phyloP scores from a whole-genome alignment of 2,329 filamentous ascomycete species.

The Fusarium humuli region DNA sequence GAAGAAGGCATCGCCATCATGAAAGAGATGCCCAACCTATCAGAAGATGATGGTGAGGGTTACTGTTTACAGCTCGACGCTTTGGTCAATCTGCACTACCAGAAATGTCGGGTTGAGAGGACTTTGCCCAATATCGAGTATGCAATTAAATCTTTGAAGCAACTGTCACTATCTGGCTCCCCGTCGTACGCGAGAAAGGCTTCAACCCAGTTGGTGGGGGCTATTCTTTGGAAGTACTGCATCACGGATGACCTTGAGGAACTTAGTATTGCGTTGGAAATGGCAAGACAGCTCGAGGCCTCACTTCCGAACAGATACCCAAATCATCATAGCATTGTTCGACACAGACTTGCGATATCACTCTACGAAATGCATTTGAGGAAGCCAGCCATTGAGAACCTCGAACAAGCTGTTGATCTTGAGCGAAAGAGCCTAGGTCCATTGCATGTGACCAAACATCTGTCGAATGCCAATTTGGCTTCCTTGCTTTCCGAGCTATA shows the following conservation, averaged over 20 bases:
- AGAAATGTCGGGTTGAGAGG: background rate
- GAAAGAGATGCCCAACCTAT: fast-evolving
- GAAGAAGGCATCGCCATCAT: fast-evolving
- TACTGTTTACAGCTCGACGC: fast-evolving
- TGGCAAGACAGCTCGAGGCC: background rate
- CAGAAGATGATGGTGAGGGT: fast-evolving
- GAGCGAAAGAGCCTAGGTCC: background rate
- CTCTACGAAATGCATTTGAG: background rate
- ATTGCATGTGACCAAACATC: background rate
- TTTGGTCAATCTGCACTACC: fast-evolving
- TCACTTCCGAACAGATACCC: background rate
- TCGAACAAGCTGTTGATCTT: background rate
- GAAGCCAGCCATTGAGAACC: fast-evolving
- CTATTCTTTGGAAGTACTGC: background rate
- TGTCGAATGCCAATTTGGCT: background rate
- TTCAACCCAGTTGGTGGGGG: background rate
- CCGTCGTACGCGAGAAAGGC: fast-evolving
- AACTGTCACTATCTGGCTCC: fast-evolving
- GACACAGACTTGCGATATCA: background rate
- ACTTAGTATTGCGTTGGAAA: fast-evolving
- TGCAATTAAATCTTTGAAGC: fast-evolving
- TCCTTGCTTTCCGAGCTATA: background rate
- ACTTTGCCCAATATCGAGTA: fast-evolving
- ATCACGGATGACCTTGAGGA: fast-evolving
- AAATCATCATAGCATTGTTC: background rate